Percentiles rank a stretch among this genome's conserved stretches.
Evolutionary conservation across 2,329 filamentous ascomycete species (phyloP).

Genomic region (Diaporthe humulicola): DNA sequence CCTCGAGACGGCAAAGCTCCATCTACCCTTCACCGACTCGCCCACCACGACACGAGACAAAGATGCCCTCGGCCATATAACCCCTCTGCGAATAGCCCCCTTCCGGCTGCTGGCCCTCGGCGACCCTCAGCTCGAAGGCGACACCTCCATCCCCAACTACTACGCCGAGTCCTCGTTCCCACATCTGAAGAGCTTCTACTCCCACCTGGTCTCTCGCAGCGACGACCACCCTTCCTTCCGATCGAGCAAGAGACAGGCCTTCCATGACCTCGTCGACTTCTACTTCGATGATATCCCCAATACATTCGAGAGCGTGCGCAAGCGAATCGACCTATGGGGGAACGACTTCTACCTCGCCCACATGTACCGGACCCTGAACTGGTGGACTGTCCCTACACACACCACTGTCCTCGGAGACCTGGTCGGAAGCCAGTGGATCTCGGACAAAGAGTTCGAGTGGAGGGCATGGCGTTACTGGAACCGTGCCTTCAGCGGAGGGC

Average conservation of each 20-base stretch:
- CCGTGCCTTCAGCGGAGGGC: constrained; percentile 78
- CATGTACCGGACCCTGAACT: constrained; percentile 85
- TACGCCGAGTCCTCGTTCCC: constrained; percentile 64
- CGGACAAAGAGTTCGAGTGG: constrained; percentile 83
- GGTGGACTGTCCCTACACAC: constrained; percentile 90
- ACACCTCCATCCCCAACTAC: constrained; percentile 80
- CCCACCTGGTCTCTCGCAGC: constrained; percentile 54
- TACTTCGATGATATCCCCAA: constrained; percentile 77
- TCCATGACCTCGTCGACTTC: constrained; percentile 73
- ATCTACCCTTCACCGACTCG: constrained; percentile 52
- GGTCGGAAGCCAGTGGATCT: constrained; percentile 95
- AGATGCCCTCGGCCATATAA: constrained; percentile 40
- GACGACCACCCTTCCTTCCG: constrained; percentile 54
- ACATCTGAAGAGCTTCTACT: constrained; percentile 61
- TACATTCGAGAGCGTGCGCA: constrained; percentile 76
- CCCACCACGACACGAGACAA: constrained; percentile 41
- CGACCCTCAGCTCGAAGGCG: constrained; percentile 94
- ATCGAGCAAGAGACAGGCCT: constrained; percentile 64
- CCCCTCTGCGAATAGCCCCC: constrained; percentile 66
- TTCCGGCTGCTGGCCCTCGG: constrained; percentile 90
- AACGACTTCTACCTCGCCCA: constrained; percentile 97
- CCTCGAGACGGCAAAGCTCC: constrained; percentile 55
- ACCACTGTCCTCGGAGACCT: constrained; percentile 91
- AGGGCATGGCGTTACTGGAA: constrained; percentile 85
- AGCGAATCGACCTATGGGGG: constrained; percentile 88